Base-by-base conservation (phyloP, 2,329 filamentous ascomycete species). In the Calcarisporium arbuscula region DNA sequence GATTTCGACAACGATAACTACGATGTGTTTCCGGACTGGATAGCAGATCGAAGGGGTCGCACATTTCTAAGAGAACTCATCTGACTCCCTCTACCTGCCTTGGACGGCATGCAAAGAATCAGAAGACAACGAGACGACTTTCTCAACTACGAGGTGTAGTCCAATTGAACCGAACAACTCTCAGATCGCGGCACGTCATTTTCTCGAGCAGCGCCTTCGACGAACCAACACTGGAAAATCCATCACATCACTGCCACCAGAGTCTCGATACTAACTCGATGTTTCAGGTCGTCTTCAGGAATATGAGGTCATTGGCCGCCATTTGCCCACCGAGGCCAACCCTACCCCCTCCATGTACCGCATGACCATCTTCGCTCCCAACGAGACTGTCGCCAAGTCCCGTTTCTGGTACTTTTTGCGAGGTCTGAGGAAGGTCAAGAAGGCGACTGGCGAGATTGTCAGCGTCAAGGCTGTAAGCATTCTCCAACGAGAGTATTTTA, bases 361-460 rank as follows among this genome's bases (percentile, higher is more conserved):
- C 72, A 98, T 98, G 92, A 89, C 89, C 69, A 95, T 98, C 71
- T 98, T 98, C 70, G 92, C 92, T 54, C 86, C 88, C 57, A 98
- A 98, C 75, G 77, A 82, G 60, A 92, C 95, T 55, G 89, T 98
- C 61, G 92, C 94, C 67, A 98, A 98, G 84, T 95, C 89, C 66
- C 86, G 92, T 64, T 98, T 95, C 85, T 98, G 94, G 94, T 98
- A 98, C 81, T 98, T 98, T 81, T 75, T 98, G 70, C 87, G 88
- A 72, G 94, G 94, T 79, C 80, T 98, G 62, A 83, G 86, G 67
- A 98, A 98, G 83, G 88, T 98, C 77, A 98, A 98, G 89, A 98
- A 98, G 87, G 84, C 90, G 65, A 96, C 94, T 65, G 92, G 92
- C 70, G 92, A 98, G 83, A 95, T 98, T 64, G 88, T 98, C 67